A percentile compares a stretch with the other conserved stretches of the same genome.
Conservation (phyloP, 2,329 filamentous ascomycete genomes). For the Thelonectria blattea region DNA sequence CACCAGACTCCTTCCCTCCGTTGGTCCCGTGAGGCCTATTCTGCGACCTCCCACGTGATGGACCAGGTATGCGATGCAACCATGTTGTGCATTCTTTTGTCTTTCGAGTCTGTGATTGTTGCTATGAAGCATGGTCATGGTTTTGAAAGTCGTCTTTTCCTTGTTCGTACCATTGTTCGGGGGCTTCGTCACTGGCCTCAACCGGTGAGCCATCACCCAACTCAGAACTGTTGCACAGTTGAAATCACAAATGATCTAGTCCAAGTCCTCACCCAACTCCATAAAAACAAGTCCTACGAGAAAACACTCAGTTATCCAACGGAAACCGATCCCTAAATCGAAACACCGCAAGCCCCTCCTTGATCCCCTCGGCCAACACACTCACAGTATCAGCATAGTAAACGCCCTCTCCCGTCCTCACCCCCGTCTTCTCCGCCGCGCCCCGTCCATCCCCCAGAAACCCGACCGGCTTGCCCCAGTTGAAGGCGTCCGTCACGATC, state of each 20-base stretch:
- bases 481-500: slow-evolving; percentile 67
- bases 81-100: slow-evolving; percentile 31
- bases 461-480: slow-evolving; percentile 74
- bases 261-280: not conserved
- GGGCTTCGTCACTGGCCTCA: not conserved
- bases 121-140: not conserved
- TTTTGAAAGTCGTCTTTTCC: too few relatives aligned
- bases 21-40: slow-evolving; percentile 23
- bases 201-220: too few relatives aligned
- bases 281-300: too few relatives aligned
- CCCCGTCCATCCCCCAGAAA: slow-evolving; percentile 55
- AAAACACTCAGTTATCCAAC: slow-evolving; percentile 49
- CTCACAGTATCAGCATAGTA: slow-evolving; percentile 44
- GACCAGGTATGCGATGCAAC: slow-evolving; percentile 26
- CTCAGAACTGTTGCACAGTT: too few relatives aligned
- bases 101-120: slow-evolving; percentile 2
- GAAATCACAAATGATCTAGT: too few relatives aligned
- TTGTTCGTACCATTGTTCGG: not conserved
- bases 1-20: slow-evolving; percentile 11
- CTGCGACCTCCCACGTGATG: slow-evolving; percentile 32
- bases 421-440: slow-evolving; percentile 51
- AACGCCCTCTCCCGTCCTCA: slow-evolving; percentile 52
- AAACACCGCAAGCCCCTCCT: slow-evolving; percentile 66
- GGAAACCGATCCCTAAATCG: slow-evolving; percentile 71
- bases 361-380: slow-evolving; percentile 52